Percentiles rank a stretch among this genome's conserved stretches.
These are phyloP conservation scores for Fusarium guadeloupense DNA, from an alignment of 2,329 filamentous ascomycete species.

Conservation along the genomic window DNA sequence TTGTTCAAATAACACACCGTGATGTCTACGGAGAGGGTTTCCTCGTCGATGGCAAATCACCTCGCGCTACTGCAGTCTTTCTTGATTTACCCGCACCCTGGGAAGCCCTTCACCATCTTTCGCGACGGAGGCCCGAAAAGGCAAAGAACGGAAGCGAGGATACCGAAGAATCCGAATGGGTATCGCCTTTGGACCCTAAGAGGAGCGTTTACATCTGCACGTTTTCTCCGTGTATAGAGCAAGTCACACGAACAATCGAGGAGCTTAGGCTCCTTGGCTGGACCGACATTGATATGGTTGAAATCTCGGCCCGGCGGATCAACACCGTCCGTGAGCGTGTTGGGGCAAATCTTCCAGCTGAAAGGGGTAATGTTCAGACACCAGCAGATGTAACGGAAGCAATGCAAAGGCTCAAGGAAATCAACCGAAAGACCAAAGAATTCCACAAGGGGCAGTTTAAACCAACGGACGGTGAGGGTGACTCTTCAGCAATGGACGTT, in stretches of 20 bases:
- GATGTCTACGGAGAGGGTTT: conserved; percentile 84
- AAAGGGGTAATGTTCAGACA: conserved; percentile 75
- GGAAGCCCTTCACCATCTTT: conserved; percentile 80
- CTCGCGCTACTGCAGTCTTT: conserved; percentile 76
- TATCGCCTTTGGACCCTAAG: conserved; percentile 75
- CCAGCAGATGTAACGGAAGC: conserved; percentile 84
- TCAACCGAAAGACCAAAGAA: conserved; percentile 74
- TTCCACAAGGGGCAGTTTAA: conserved; percentile 62
- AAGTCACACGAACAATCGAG: conserved; percentile 87
- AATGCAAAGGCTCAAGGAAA: conserved; percentile 73
- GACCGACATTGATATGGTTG: conserved; percentile 93
- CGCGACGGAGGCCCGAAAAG: conserved; percentile 55
- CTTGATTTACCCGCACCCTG: conserved; percentile 84
- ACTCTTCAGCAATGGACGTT: conserved; percentile 54
- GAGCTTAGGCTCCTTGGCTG: conserved; percentile 83
- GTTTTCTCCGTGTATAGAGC: conserved; percentile 97
- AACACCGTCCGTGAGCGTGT: conserved; percentile 85
- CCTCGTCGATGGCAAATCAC: conserved; percentile 66
- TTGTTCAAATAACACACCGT: conserved; percentile 79
- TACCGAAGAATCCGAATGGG: conserved; percentile 49
- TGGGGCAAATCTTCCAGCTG: conserved; percentile 71
- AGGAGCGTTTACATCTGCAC: conserved; percentile 84
- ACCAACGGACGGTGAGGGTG: conserved; percentile 27
- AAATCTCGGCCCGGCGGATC: conserved; percentile 81
- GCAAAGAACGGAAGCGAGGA: conserved; percentile 37